A percentile compares a stretch with the other conserved stretches of the same genome.
Conservation (phyloP, 371 early-diverging fungal genomes). For the Nematocida sp. region DNA sequence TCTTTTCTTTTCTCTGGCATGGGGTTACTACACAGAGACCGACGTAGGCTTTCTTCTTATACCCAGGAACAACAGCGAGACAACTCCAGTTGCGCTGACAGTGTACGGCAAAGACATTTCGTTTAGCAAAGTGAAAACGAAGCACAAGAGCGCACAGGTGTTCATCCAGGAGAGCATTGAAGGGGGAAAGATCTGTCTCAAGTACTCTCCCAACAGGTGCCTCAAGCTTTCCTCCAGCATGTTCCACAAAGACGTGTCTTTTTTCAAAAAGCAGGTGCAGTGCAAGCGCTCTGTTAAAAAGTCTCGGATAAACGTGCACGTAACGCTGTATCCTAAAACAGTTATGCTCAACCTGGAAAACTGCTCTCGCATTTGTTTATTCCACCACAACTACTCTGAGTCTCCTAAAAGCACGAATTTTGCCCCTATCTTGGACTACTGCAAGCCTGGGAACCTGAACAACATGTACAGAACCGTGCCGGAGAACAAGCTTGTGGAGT, state of each 20-base stretch:
- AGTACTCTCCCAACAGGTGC: neutral
- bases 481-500: neutral
- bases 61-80: slow-evolving; percentile 11
- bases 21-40: neutral
- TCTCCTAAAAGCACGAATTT: neutral
- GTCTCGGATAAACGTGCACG: neutral
- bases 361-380: slow-evolving; percentile 17
- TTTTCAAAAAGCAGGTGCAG: neutral
- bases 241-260: neutral
- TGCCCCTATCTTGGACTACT: neutral
- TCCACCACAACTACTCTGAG: neutral
- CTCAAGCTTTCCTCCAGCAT: neutral
- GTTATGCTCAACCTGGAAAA: slow-evolving; percentile 7
- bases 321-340: neutral
- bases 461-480: slow-evolving; percentile 15
- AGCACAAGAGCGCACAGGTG: neutral
- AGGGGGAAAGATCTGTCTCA: slow-evolving; percentile 1
- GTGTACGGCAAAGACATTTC: neutral
- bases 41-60: slow-evolving; percentile 32
- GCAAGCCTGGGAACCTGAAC: slow-evolving; percentile 35
- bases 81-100: neutral
- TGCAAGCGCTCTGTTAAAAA: neutral
- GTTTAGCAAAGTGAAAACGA: neutral
- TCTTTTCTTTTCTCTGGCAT: neutral
- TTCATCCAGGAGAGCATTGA: neutral